Evolutionary conservation across 108 stramenopile genomes (phyloP), one percentile per base, ranked within the genome.

Genomic region (Fragilaria radians): DNA sequence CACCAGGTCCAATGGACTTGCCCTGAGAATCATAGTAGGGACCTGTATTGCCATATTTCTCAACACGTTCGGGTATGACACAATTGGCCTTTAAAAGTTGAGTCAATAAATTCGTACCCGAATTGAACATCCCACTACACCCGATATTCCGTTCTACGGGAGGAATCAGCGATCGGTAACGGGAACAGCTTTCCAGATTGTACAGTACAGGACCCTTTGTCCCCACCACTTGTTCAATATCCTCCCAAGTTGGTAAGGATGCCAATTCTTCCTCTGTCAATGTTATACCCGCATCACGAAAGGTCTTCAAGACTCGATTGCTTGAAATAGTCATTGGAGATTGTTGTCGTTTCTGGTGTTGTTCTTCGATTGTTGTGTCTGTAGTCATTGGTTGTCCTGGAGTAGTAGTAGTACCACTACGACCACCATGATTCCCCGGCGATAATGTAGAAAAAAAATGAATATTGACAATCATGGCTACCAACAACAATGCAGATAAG

Each of bases 31-130:
- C 86, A 54, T 80, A 80, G 24, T 70, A 63, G 7, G 36, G 36
- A 11, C 36, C 36, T 11, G 7, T 14, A 14, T 42, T 7, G 18
- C 83, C 85, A 7, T 61, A 71, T 36, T 72, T 55, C 34, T 60
- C 58, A 9, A 69, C 65, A 51, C 24, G n/a, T 25, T 57, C 55
- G 5, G 55, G 55, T 1, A 57, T 57, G 3, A 61, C 49, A 58
- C 89, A 94, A 68, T 91, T 91, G 33, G 59, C 57, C 21, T 78
- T 60, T 9, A 91, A 32, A 27, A 88, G 47, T 9, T 79, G 68
- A n/a, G 58, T 59, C 19, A 95, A 48, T 7, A 87, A 57, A 56
- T 95, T 95, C 49, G 93, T 95, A 2, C 93, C 93, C 0, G 93
- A 88, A 59, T 89, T 89, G 73, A 95, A 95, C 29, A 90, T 48